Base-by-base conservation (phyloP, 2,329 filamentous ascomycete species). In the Fusarium coicis region DNA sequence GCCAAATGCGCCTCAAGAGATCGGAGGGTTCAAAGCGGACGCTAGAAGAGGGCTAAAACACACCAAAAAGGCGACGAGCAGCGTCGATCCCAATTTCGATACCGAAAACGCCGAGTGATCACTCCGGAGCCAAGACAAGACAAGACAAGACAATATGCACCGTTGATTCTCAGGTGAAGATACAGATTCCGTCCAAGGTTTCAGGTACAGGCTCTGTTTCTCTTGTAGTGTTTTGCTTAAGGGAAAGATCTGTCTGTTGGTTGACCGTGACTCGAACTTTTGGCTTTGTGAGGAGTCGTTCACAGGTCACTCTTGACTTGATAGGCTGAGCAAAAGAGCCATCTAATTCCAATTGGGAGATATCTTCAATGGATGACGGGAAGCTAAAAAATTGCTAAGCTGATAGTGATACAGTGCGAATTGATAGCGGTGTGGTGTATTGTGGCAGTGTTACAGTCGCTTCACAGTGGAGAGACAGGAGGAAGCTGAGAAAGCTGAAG, bases 31-130 rank as follows among this genome's bases (percentile, higher is more conserved):
- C 70, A 58, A 53, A 57, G 50, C 54, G 47, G 55, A 50, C 70
- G 30, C 70, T 60, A 70, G 42, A 32, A 28, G 52, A 54, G 47
- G 53, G 53, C 53, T 63, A 65, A 56, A 64, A 53, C 56, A 56
- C 49, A 63, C 71, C 37, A 65, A 74, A 74, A 54, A 42, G 39
- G 63, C 42, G 63, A 59, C 42, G 58, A 43, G 42, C 37, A 62
- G 60, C 21, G 72, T 19, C 49, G 72, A 74, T 74, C 72, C 55
- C 59, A 72, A 69, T 74, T 63, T 54, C 59, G 68, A 59, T 74
- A 54, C 58, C 71, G 71, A 63, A 61, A 61, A n/a, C 26, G 57
- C 71, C 59, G 68, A 68, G 36, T 34, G 50, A 47, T 50, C 46
- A 74, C 72, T 74, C 63, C 63, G 30, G 28, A 69, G 32, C 65